Evolutionary conservation across 345 rosid species (phyloP).

Genomic region (Heritiera littoralis): DNA sequence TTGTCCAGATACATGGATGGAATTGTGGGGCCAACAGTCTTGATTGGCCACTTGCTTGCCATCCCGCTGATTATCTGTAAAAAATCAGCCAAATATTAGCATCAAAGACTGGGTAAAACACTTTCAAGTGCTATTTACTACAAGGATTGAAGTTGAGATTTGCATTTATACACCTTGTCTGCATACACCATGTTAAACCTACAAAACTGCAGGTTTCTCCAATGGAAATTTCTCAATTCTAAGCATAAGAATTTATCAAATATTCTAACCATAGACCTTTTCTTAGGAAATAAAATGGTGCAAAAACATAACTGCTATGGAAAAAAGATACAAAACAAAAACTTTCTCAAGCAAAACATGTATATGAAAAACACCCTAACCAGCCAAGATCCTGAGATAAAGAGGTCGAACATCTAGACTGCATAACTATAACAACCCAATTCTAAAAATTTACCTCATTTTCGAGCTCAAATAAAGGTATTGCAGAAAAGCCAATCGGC

Average conservation of each 20-base stretch:
- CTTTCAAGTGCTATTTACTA: not conserved
- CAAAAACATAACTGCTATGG: not conserved
- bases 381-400: not conserved
- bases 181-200: too few species aligned
- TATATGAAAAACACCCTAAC: not conserved
- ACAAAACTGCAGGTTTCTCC: too few species aligned
- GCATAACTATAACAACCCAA: not conserved
- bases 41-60: conserved; percentile 42
- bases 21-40: conserved; percentile 52
- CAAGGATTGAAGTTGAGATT: too few species aligned
- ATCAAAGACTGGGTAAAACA: not conserved
- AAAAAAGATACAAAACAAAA: not conserved
- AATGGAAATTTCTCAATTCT: too few species aligned
- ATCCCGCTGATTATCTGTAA: conserved; percentile 46
- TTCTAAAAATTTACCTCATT: conserved; percentile 36
- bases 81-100: not conserved
- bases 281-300: too few species aligned
- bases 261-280: too few species aligned
- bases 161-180: too few species aligned
- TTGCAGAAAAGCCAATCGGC: conserved; percentile 41
- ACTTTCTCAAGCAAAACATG: not conserved
- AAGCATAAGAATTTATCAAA: too few species aligned
- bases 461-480: conserved; percentile 42
- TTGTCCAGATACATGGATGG: conserved; percentile 58
- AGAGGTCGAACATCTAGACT: not conserved